Percentiles rank a stretch among this genome's conserved stretches.
These are phyloP conservation scores for Psilocybe tampanensis DNA, from an alignment of 768 basidiomycete genomes.

Conservation along the genomic window DNA sequence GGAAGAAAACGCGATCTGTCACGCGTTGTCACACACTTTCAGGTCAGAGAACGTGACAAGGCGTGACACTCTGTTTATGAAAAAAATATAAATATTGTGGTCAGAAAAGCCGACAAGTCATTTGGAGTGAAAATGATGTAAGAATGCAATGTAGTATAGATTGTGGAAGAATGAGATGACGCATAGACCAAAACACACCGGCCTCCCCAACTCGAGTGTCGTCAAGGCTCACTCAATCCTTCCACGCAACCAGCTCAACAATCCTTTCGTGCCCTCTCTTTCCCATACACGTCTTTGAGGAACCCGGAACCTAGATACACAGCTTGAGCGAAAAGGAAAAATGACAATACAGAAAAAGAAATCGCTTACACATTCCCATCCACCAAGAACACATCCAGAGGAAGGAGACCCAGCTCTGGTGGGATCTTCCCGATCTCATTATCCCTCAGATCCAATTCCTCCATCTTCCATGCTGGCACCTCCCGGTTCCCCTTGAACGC, in stretches of 20 bases:
- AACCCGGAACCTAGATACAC: constrained; percentile 66
- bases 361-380: constrained; percentile 79
- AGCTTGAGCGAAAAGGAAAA: constrained; percentile 1
- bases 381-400: constrained; percentile 80
- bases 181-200: too few relatives aligned
- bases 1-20: constrained; percentile 2
- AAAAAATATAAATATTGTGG: neutral
- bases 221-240: constrained; percentile 53
- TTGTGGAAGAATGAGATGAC: too few relatives aligned
- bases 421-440: constrained; percentile 76
- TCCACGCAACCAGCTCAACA: constrained; percentile 78
- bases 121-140: neutral
- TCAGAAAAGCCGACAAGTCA: neutral
- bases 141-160: too few relatives aligned
- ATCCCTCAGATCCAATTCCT: constrained; percentile 82
- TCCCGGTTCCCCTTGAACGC: constrained; percentile 66
- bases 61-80: too few relatives aligned
- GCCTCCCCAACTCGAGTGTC: too few relatives aligned
- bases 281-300: constrained; percentile 85
- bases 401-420: constrained; percentile 70
- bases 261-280: constrained; percentile 80
- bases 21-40: neutral
- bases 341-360: neutral
- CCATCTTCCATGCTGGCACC: constrained; percentile 71
- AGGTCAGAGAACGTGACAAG: neutral